A percentile compares a stretch with the other conserved stretches of the same genome.
Conservation (phyloP, 371 early-diverging fungal species). For the Mucor saturninus region DNA sequence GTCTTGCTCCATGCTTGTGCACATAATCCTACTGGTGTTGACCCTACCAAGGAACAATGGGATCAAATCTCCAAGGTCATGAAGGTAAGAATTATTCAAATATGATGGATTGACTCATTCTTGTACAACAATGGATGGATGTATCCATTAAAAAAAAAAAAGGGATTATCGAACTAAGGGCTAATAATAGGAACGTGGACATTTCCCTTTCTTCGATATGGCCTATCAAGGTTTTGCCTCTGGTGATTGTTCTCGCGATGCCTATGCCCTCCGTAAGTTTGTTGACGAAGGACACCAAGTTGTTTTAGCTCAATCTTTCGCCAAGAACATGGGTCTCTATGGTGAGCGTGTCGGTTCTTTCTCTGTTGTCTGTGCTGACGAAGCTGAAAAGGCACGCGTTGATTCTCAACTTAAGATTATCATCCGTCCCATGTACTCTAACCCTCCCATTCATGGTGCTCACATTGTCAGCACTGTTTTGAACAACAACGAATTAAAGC, state of each 20-base stretch:
- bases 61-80: constrained; percentile 81
- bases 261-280: constrained; percentile 95
- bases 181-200: constrained; percentile 64
- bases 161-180: not conserved
- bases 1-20: constrained; percentile 98
- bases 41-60: constrained; percentile 95
- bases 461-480: constrained; percentile 92
- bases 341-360: constrained; percentile 98
- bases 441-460: constrained; percentile 95
- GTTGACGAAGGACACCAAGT: constrained; percentile 80
- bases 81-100: constrained; percentile 52
- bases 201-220: constrained; percentile 97
- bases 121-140: constrained; percentile 9
- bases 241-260: constrained; percentile 90
- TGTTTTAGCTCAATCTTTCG: constrained; percentile 93
- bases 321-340: constrained; percentile 99
- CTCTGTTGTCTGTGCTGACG: constrained; percentile 79
- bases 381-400: constrained; percentile 85
- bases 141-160: not conserved
- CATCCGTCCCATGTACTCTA: constrained; percentile 97
- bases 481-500: constrained; percentile 72
- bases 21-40: constrained; percentile 99
- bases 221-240: constrained; percentile 99
- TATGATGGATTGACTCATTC: constrained; percentile 10
- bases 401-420: constrained; percentile 95